Base-by-base conservation (phyloP, 192 early-diverging fungal genomes). In the Coemansia sp. region DNA sequence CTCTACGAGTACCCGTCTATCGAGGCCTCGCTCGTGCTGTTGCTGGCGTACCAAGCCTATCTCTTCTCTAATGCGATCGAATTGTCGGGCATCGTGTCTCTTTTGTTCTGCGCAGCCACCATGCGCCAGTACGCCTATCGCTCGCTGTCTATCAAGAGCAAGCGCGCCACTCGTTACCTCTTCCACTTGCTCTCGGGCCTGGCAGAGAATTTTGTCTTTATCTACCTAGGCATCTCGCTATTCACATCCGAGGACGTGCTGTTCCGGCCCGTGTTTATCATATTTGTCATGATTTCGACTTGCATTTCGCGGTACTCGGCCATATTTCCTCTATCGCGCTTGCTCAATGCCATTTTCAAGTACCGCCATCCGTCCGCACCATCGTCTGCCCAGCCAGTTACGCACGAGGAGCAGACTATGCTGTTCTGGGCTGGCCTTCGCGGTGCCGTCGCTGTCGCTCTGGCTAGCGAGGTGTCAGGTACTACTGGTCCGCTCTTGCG, bases 121-220 rank as follows among this genome's bases (percentile, higher is more conserved):
- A 80, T 97, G 52, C 96, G 95, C 71, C 97, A 98, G 71, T 99
- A 99, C 75, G 93, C 92, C 0, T 96, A 95, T 83, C 88, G 92
- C 64, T 96, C 95, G 78, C 90, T 99, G 90, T 93, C 92, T 11
- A 66, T 80, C 16, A 83, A 87, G 12, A 92, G 89, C 59, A 88
- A 93, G 75, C 76, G 90, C 33, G 94, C 96, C 3, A 96, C 95
- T 40, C 92, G 92, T 70, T 93, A 93, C 67, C 87, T 99, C 85
- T 98, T 98, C 84, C 89, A 93, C 31, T 91, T 98, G n/a, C 81
- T 99, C 27, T 90, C 93, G 1, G 93, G 96, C 64, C 85, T 99
- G 31, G 92, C 94, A 0, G 97, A 99, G 75, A 98, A 97, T 69
- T 99, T 99, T 79, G 92, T 98, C 69, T 99, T 98, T 75, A 95